Conservation (phyloP, 768 basidiomycete genomes). For the Tremella mesenterica region DNA sequence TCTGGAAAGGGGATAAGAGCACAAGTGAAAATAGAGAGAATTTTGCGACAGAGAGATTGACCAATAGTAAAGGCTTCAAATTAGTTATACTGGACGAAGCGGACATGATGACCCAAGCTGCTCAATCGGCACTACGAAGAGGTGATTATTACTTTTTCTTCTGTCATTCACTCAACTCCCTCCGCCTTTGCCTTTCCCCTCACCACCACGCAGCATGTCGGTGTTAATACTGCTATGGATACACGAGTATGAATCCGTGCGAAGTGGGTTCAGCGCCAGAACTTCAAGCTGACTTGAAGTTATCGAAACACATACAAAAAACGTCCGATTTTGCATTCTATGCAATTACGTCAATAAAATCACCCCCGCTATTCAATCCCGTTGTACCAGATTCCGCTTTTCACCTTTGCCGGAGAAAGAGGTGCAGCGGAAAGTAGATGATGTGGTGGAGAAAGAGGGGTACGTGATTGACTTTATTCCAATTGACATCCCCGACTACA, state of each 20-base stretch:
- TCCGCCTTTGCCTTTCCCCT: background rate
- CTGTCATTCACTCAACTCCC: background rate
- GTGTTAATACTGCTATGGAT: background rate
- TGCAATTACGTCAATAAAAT: conserved; percentile 99
- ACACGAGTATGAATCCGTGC: too few relatives aligned
- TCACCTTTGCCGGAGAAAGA: conserved; percentile 78
- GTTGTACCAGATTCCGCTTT: conserved; percentile 95
- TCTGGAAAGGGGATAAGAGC: too few relatives aligned
- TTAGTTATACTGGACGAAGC: conserved; percentile 97
- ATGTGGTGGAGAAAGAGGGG: conserved; percentile 77
- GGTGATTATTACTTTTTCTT: conserved; percentile 41
- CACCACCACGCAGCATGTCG: background rate
- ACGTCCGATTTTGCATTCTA: conserved; percentile 98
- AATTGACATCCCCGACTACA: background rate
- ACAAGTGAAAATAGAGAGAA: too few relatives aligned
- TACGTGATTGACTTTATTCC: too few relatives aligned
- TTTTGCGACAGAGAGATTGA: too few relatives aligned
- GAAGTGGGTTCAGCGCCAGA: background rate
- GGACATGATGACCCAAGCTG: conserved; percentile 99
- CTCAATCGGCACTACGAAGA: conserved; percentile 90
- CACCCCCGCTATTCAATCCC: conserved; percentile 92
- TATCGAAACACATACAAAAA: conserved; percentile 97
- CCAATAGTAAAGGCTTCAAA: conserved; percentile 79
- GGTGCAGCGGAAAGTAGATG: conserved; percentile 70
- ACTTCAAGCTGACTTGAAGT: conserved; percentile 50